Base-by-base conservation (phyloP, 345 rosid genomes). In the Lagerstroemia speciosa region DNA sequence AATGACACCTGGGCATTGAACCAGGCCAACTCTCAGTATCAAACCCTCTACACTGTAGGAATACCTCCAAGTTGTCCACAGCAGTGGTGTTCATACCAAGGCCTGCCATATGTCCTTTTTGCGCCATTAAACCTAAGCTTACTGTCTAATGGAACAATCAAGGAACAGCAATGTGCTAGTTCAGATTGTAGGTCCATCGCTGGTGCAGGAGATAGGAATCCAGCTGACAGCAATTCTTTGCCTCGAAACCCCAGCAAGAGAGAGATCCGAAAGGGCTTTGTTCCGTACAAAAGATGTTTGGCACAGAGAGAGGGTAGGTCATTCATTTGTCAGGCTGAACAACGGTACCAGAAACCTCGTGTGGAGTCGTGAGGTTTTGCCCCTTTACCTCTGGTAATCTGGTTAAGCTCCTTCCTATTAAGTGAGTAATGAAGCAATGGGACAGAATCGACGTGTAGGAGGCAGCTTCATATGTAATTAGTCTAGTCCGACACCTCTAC, bases 201-300 rank as follows among this genome's bases (percentile, higher is more conserved):
- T n/a, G n/a, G n/a, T n/a, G n/a, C n/a, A n/a, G n/a, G n/a, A n/a
- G n/a, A n/a, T 33, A 62, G 5, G 17, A 62, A 29, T 19, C 32
- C 66, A 62, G 66, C 66, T 62, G 50, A 45, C 50, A 45, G 4
- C 50, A 34, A 9, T 19, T 32, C n/a, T 20, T 34, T 29, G 26
- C 40, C 41, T 62, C 66, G 40, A 62, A 40, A 62, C 66, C 26
- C 50, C 19, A 19, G 50, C 50, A 45, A 45, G 50, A 38, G 66
- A 32, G 66, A 62, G 40, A n/a, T n/a, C 11, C 19, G 66, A 2
- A 62, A 22, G 40, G 66, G 66, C 3, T 62, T 62, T 31, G 19
- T 62, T n/a, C 66, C 66, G 26, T 62, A 62, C 66, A 62, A 62
- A 22, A 62, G 66, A 36, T 62, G 65, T 60, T 30, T 26, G 64